These are phyloP conservation scores for Rusavskia elegans DNA, from an alignment of 495 filamentous ascomycete genomes.

Conservation along the genomic window DNA sequence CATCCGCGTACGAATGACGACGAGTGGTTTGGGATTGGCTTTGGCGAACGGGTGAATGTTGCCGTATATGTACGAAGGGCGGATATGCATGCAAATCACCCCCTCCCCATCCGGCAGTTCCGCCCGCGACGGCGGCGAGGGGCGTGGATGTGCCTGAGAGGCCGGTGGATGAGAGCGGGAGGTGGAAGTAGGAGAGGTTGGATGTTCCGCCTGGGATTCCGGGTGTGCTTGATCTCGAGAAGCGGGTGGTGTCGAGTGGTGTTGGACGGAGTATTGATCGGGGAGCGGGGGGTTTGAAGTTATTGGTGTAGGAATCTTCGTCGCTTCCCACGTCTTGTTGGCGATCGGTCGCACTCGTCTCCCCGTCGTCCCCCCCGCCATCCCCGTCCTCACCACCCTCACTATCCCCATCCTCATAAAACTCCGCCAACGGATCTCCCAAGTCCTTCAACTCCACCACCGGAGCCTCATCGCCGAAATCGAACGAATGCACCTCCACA, in stretches of 20 bases:
- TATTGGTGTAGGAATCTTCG: not conserved
- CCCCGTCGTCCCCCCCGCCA: conserved; percentile 18
- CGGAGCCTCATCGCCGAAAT: conserved; percentile 71
- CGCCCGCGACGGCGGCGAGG: conserved; percentile 69
- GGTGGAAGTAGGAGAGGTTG: conserved; percentile 82
- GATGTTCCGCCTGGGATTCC: conserved; percentile 76
- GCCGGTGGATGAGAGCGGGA: conserved; percentile 56
- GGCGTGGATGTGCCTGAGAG: conserved; percentile 78
- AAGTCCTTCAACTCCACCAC: conserved; percentile 90
- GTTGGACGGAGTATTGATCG: not conserved
- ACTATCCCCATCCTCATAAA: conserved; percentile 75
- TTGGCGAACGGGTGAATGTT: conserved; percentile 17
- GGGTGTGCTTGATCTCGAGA: conserved; percentile 23
- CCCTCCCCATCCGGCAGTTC: conserved; percentile 37
- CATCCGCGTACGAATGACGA: not conserved
- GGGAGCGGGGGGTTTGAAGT: not conserved
- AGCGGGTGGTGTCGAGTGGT: conserved; percentile 6
- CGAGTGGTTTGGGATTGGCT: not conserved
- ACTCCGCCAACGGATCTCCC: conserved; percentile 85
- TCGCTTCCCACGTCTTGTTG: not conserved
- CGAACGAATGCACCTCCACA: conserved; percentile 84
- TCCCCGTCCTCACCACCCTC: conserved; percentile 33
- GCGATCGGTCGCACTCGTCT: too few species aligned
- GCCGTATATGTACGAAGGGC: conserved; percentile 3
- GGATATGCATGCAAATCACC: conserved; percentile 16